Conservation (phyloP, 2,329 filamentous ascomycete species). For the Pseudocercospora macadamiae region DNA sequence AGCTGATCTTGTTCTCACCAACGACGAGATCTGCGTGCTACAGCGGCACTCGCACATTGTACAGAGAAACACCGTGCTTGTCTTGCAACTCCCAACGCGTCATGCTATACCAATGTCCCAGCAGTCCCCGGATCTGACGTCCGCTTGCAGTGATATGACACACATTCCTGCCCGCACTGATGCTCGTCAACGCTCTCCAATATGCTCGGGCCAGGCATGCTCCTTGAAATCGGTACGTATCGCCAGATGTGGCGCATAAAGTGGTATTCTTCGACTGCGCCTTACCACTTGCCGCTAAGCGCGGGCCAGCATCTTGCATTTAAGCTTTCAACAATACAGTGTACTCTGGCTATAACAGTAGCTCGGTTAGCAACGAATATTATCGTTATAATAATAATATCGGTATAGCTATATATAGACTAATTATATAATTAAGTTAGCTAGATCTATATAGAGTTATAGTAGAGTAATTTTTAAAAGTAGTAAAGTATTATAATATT, state of each 20-base stretch:
- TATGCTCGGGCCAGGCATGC: conserved; percentile 6
- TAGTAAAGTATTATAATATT: background rate
- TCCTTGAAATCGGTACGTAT: conserved; percentile 14
- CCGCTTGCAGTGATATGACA: conserved; percentile 6
- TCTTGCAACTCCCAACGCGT: conserved; percentile 12
- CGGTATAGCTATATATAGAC: background rate
- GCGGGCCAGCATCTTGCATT: conserved; percentile 6
- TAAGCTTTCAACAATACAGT: conserved; percentile 15
- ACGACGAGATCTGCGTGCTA: background rate
- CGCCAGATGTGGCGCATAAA: conserved; percentile 16
- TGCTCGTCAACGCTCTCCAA: conserved; percentile 4
- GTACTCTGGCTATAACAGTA: background rate
- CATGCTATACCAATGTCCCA: conserved; percentile 10
- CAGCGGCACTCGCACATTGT: background rate
- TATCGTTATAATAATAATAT: background rate
- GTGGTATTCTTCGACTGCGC: conserved; percentile 2
- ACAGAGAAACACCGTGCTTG: conserved; percentile 4
- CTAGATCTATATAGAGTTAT: background rate
- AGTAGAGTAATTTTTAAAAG: too few species aligned
- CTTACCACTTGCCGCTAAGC: conserved; percentile 19
- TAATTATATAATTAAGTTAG: background rate
- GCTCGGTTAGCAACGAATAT: background rate
- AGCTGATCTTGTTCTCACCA: background rate
- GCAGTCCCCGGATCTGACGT: conserved; percentile 6
- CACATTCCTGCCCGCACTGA: conserved; percentile 2